Evolutionary conservation across 345 rosid species (phyloP).

Genomic region (Moricandia moricandioides): DNA sequence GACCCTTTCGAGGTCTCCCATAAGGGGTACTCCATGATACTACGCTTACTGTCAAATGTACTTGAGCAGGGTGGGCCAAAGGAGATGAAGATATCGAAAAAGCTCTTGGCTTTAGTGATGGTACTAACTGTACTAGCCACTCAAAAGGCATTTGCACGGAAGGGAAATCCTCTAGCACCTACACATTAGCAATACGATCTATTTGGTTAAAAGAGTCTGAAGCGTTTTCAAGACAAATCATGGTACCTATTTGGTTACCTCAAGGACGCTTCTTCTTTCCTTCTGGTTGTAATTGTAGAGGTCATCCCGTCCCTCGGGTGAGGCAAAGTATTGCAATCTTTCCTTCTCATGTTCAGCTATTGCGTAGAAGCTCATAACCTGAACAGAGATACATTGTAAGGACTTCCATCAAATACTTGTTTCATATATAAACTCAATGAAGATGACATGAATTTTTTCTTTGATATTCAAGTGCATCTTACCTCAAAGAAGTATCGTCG

Average conservation of each 20-base stretch:
- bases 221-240: slow-evolving; percentile 4
- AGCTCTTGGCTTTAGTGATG: slow-evolving; percentile 74
- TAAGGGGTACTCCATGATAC: slow-evolving; percentile 88
- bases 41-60: slow-evolving; percentile 77
- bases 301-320: slow-evolving; percentile 93
- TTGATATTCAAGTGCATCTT: slow-evolving; percentile 40
- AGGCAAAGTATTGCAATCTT: slow-evolving; percentile 80
- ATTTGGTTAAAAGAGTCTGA: neutral
- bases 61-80: slow-evolving; percentile 73
- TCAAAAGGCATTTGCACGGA: slow-evolving; percentile 91
- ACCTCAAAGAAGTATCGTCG: slow-evolving; percentile 93
- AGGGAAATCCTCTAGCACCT: slow-evolving; percentile 94
- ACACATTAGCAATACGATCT: slow-evolving; percentile 9
- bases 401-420: slow-evolving; percentile 12
- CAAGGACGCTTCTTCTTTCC: slow-evolving; percentile 83
- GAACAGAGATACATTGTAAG: slow-evolving; percentile 9
- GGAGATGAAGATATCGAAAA: slow-evolving; percentile 91
- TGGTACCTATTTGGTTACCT: slow-evolving; percentile 55
- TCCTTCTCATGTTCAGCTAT: slow-evolving; percentile 80
- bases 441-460: neutral
- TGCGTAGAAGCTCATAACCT: slow-evolving; percentile 92
- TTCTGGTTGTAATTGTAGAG: slow-evolving; percentile 91
- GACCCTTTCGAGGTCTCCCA: slow-evolving; percentile 70
- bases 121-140: slow-evolving; percentile 92
- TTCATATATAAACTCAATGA: slow-evolving; percentile 2